These are phyloP conservation scores for Aleurites moluccanus DNA, from an alignment of 441 rosid species.

Conservation along the genomic window DNA sequence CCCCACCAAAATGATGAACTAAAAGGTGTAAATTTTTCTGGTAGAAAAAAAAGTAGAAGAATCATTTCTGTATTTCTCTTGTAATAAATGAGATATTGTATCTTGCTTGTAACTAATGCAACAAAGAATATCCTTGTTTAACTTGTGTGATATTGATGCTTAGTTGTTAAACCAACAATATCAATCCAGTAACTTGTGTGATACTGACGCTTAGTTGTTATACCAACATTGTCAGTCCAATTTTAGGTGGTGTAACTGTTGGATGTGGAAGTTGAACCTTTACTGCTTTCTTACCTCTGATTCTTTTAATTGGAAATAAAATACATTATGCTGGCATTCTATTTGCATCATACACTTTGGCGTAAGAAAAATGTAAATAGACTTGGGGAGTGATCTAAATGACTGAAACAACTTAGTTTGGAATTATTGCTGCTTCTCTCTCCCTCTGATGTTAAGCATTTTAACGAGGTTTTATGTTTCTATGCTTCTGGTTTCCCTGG, in stretches of 20 bases:
- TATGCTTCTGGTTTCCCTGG: background rate
- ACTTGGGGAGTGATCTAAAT: no score
- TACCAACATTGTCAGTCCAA: background rate
- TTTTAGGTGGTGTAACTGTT: background rate
- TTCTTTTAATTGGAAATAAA: background rate
- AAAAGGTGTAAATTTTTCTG: background rate
- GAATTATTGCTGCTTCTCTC: background rate
- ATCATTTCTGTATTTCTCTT: background rate
- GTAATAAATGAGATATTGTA: background rate
- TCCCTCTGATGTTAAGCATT: background rate
- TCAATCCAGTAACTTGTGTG: background rate
- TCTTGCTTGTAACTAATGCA: background rate
- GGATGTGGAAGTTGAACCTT: background rate
- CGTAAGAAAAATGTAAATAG: no score
- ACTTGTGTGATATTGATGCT: background rate
- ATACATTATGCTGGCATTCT: background rate
- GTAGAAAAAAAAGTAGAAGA: background rate
- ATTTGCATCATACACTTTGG: no score
- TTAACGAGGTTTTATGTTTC: background rate
- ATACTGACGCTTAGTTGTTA: background rate
- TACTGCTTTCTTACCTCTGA: background rate
- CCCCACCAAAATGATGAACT: constrained; percentile 31
- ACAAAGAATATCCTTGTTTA: background rate
- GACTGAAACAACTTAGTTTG: no score
- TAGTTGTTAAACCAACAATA: background rate